phyloP scores from a whole-genome alignment of 345 rosid genomes.

The Murraya koenigii region DNA sequence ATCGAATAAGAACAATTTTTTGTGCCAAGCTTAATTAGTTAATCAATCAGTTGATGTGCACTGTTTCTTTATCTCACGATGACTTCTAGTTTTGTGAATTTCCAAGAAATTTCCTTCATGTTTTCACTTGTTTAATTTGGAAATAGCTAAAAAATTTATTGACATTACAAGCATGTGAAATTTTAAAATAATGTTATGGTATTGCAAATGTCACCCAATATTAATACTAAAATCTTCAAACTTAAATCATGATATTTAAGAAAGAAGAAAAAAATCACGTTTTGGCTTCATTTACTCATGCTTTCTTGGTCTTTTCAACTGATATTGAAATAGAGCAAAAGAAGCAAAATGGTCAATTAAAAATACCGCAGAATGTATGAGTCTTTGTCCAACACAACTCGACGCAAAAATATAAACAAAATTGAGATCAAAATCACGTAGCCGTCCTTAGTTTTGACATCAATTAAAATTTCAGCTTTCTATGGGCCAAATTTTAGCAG shows the following conservation, averaged over 20 bases:
- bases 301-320: neutral
- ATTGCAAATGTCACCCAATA: neutral
- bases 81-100: neutral
- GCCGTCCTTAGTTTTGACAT: constrained; percentile 1
- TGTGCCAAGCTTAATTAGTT: too few species aligned
- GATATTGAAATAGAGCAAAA: neutral
- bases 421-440: constrained; percentile 6
- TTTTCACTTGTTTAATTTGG: neutral
- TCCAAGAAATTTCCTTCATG: neutral
- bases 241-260: neutral
- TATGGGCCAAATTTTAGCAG: neutral
- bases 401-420: neutral
- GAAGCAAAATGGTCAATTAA: neutral
- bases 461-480: neutral
- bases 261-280: neutral
- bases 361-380: neutral
- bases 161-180: neutral
- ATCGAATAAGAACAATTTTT: too few species aligned
- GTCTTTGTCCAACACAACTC: neutral
- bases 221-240: too few species aligned
- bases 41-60: too few species aligned
- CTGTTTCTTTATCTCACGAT: neutral
- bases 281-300: neutral
- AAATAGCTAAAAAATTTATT: neutral
- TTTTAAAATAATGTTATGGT: neutral